A percentile compares a stretch with the other conserved stretches of the same genome.
These are phyloP conservation scores for Trichoderma gamsii DNA, from an alignment of 495 filamentous ascomycete genomes.

Conservation along the genomic window DNA sequence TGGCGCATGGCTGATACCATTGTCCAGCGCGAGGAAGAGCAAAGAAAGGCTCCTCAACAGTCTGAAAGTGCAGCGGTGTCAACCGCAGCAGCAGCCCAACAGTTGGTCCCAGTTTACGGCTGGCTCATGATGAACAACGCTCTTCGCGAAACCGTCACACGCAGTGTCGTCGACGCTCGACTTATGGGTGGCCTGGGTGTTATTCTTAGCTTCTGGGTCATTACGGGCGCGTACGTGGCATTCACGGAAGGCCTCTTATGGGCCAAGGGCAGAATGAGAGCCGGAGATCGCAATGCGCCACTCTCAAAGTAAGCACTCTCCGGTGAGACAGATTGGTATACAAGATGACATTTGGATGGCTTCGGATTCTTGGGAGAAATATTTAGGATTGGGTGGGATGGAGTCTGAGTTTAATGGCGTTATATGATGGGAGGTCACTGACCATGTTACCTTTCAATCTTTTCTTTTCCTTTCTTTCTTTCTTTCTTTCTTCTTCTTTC, in stretches of 20 bases:
- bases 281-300: background rate
- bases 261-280: constrained; percentile 19
- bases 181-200: constrained; percentile 31
- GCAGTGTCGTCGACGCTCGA: constrained; percentile 26
- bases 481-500: background rate
- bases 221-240: constrained; percentile 27
- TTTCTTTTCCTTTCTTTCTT: background rate
- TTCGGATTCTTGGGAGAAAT: background rate
- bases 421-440: background rate
- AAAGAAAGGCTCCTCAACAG: constrained; percentile 11
- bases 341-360: background rate
- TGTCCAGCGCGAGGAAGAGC: constrained; percentile 28
- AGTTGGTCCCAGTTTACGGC: constrained; percentile 21
- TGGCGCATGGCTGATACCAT: constrained; percentile 51
- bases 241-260: constrained; percentile 22
- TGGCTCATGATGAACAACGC: constrained; percentile 24
- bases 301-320: background rate
- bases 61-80: too few relatives aligned
- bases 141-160: constrained; percentile 17
- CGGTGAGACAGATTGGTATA: background rate
- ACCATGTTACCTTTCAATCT: background rate
- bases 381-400: background rate
- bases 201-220: constrained; percentile 35
- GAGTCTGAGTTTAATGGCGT: background rate
- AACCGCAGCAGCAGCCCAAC: constrained; percentile 9